A percentile compares a stretch with the other conserved stretches of the same genome.
phyloP scores from a whole-genome alignment of 2,329 filamentous ascomycete genomes.

The Botryotinia convoluta region DNA sequence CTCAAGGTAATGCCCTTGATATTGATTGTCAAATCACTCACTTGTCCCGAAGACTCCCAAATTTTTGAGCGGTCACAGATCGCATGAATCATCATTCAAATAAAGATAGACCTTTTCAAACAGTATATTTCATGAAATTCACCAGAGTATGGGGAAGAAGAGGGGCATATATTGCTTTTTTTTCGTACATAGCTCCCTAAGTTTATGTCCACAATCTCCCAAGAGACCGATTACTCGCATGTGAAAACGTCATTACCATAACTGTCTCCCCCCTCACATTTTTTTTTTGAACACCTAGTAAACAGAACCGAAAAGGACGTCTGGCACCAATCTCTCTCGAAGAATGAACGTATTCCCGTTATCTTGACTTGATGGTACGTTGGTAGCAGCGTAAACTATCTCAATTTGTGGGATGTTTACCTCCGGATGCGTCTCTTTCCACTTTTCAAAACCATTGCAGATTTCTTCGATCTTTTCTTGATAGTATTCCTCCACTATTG shows the following conservation, averaged over 20 bases:
- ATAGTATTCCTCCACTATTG: background rate
- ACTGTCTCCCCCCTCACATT: too few species aligned
- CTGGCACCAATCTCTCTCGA: background rate
- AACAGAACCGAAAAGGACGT: background rate
- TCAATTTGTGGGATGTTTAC: background rate
- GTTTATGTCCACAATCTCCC: background rate
- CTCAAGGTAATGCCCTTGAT: accelerated
- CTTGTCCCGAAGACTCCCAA: accelerated
- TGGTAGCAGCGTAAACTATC: background rate
- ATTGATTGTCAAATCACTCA: background rate
- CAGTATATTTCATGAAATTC: too few species aligned
- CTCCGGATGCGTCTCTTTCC: background rate
- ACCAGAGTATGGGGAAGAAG: too few species aligned
- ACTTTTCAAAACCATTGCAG: background rate
- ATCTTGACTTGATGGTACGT: background rate
- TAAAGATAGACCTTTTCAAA: too few species aligned
- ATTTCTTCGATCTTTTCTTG: background rate
- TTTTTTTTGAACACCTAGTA: background rate
- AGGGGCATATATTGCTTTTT: too few species aligned
- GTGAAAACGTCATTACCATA: background rate
- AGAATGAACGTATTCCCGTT: background rate
- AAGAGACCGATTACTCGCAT: background rate
- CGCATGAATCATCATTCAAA: too few species aligned
- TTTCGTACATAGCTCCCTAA: background rate
- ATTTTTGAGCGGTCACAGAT: accelerated